Conservation (phyloP, 2,329 filamentous ascomycete species). For the Dothideomycetes sp. region DNA sequence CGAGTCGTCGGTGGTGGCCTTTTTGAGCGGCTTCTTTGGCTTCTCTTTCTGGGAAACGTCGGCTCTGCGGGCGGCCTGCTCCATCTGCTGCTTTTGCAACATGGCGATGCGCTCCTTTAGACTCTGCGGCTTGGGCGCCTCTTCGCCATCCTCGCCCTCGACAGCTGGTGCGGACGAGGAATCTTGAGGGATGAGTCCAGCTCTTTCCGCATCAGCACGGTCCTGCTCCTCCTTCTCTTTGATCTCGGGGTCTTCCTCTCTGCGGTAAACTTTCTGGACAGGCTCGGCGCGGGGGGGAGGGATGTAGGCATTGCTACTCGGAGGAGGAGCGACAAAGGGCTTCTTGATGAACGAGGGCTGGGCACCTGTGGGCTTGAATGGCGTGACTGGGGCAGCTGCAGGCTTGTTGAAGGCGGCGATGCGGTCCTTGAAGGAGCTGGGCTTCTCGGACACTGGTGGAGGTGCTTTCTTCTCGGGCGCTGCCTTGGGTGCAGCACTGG, state of each 20-base stretch:
- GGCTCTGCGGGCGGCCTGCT: slow-evolving; percentile 73
- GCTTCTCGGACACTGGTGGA: slow-evolving; percentile 56
- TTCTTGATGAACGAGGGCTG: slow-evolving; percentile 79
- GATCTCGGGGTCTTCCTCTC: slow-evolving; percentile 71
- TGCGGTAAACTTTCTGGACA: slow-evolving; percentile 64
- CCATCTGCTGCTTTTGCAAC: slow-evolving; percentile 85
- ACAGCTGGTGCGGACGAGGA: slow-evolving; percentile 19
- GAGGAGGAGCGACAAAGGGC: slow-evolving; percentile 89
- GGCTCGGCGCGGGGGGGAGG: slow-evolving; percentile 60
- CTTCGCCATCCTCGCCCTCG: slow-evolving; percentile 50
- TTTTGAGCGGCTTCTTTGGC: slow-evolving; percentile 63
- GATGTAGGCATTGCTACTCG: slow-evolving; percentile 83
- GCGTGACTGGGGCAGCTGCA: slow-evolving; percentile 73
- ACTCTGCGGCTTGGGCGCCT: slow-evolving; percentile 82
- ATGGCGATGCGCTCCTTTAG: slow-evolving; percentile 92
- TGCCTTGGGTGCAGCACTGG: slow-evolving; percentile 7
- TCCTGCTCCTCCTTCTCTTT: slow-evolving; percentile 54
- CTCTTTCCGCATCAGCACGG: slow-evolving; percentile 55
- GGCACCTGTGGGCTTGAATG: slow-evolving; percentile 68
- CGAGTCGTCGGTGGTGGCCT: slow-evolving; percentile 35
- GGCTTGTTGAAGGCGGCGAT: slow-evolving; percentile 96
- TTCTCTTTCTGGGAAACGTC: slow-evolving; percentile 75
- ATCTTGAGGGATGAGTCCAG: slow-evolving; percentile 41
- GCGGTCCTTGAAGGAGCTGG: slow-evolving; percentile 87
- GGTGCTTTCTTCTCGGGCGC: slow-evolving; percentile 46